A percentile compares a stretch with the other conserved stretches of the same genome.
These are phyloP conservation scores for Russula compacta DNA, from an alignment of 768 basidiomycete species.

Conservation along the genomic window DNA sequence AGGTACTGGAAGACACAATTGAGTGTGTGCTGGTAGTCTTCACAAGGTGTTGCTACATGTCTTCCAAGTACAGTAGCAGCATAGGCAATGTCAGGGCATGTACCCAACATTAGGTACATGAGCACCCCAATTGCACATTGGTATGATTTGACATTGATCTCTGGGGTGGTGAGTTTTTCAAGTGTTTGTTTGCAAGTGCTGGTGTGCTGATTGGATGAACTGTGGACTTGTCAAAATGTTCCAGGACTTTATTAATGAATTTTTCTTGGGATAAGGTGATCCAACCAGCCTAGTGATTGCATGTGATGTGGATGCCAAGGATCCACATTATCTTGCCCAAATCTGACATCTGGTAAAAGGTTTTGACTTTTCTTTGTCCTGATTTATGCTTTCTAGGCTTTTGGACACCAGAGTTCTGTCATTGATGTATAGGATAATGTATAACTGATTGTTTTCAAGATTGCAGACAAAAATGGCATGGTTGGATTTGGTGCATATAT, in stretches of 20 bases:
- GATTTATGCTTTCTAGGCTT: no score
- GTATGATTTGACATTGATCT: background rate
- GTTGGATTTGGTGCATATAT: background rate
- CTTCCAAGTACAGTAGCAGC: no score
- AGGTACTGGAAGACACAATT: constrained; percentile 1
- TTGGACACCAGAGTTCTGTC: no score
- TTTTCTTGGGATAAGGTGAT: no score
- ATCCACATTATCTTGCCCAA: no score
- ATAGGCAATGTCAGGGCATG: constrained; percentile 33
- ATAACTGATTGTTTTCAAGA: fast-evolving
- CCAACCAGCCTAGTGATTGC: no score
- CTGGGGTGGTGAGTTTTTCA: background rate
- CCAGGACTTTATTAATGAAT: no score
- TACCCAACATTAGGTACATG: constrained; percentile 8
- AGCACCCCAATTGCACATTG: background rate
- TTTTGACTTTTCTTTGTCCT: no score
- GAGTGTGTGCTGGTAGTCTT: constrained; percentile 25
- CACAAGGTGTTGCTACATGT: constrained; percentile 26
- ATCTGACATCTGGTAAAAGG: no score
- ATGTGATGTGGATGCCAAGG: no score
- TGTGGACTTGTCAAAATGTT: background rate
- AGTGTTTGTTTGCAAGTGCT: background rate
- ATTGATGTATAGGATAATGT: background rate
- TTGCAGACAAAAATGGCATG: background rate
- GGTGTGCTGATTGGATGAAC: background rate